Conservation (phyloP, 2,329 filamentous ascomycete genomes). For the Fusarium austroafricanum region DNA sequence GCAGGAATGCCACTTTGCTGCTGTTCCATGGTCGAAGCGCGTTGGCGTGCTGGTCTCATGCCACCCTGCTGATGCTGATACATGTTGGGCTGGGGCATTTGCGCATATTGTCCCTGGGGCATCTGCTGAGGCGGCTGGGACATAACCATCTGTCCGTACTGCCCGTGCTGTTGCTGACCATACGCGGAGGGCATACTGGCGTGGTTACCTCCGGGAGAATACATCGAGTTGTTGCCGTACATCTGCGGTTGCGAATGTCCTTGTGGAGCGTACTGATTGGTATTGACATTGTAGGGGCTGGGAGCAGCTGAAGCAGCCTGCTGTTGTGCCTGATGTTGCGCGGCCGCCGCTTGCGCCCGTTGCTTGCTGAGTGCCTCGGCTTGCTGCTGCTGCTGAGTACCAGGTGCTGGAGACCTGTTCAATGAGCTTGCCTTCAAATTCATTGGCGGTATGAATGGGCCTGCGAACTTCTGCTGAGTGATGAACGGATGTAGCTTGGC, state of each 20-base stretch:
- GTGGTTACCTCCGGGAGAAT: slow-evolving; percentile 67
- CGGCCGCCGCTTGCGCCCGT: slow-evolving; percentile 69
- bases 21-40: slow-evolving; percentile 96
- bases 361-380: slow-evolving; percentile 95
- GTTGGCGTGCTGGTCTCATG: slow-evolving; percentile 81
- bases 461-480: slow-evolving; percentile 96
- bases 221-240: slow-evolving; percentile 87
- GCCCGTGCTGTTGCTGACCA: slow-evolving; percentile 75
- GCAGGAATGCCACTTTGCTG: slow-evolving; percentile 92
- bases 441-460: slow-evolving; percentile 96
- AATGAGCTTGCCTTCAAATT: slow-evolving; percentile 89
- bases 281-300: slow-evolving; percentile 69
- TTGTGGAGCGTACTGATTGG: slow-evolving; percentile 61
- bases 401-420: slow-evolving; percentile 89
- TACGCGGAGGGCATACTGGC: slow-evolving; percentile 77
- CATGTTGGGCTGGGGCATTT: slow-evolving; percentile 63
- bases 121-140: slow-evolving; percentile 74
- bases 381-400: slow-evolving; percentile 95
- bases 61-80: slow-evolving; percentile 74
- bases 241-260: slow-evolving; percentile 70
- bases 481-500: slow-evolving; percentile 98
- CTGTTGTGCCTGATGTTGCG: slow-evolving; percentile 62
- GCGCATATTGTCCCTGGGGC: slow-evolving; percentile 71
- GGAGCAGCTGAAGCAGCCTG: slow-evolving; percentile 77
- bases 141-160: slow-evolving; percentile 81